Base-by-base conservation (phyloP, 2,329 filamentous ascomycete genomes). In the Diaporthe caulivora region DNA sequence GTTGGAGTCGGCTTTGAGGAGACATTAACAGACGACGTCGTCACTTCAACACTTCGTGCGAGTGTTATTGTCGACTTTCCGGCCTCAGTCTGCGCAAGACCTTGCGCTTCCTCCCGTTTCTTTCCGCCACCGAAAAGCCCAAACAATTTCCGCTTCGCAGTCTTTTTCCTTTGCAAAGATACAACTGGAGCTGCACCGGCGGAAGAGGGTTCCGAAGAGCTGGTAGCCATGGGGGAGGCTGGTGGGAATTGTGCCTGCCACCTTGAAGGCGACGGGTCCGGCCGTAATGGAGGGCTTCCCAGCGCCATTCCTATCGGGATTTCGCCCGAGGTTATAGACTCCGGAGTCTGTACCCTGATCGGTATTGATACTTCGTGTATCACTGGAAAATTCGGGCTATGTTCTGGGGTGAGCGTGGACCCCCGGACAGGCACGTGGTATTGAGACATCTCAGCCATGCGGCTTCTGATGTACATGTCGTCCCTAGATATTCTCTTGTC, bases 301-400 rank as follows among this genome's bases (percentile, higher is more conserved):
- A 95, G 83, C 1, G 93, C 93, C 87, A 95, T 92, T 13, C 93
- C 93, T 75, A 95, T 95, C 77, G 85, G 86, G 75, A 84, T 83
- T 57, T 85, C 84, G 10, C 84, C 82, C 2, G 85, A 85, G 40
- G 79, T 81, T 69, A 84, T 77, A 11, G 85, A 86, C 72, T 86
- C 83, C 13, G 84, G 82, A n/a, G 84, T 86, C 65, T 82, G 80
- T 74, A 85, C 82, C 76, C 84, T 82, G 29, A 83, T 78, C 31
- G 82, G 80, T 34, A 82, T 78, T 21, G 81, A 82, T 55, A 77
- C 76, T 40, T 80, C 76, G 31, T 75, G 79, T 29, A 81, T 79
- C 54, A 81, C 77, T 54, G 80, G 80, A 6, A 79, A 79, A 53
- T 77, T 78, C 8, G 84, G 83, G 76, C 84, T 85, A 71, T 81